Conservation (phyloP, 768 basidiomycete species). For the Lactifluus echinatus region DNA sequence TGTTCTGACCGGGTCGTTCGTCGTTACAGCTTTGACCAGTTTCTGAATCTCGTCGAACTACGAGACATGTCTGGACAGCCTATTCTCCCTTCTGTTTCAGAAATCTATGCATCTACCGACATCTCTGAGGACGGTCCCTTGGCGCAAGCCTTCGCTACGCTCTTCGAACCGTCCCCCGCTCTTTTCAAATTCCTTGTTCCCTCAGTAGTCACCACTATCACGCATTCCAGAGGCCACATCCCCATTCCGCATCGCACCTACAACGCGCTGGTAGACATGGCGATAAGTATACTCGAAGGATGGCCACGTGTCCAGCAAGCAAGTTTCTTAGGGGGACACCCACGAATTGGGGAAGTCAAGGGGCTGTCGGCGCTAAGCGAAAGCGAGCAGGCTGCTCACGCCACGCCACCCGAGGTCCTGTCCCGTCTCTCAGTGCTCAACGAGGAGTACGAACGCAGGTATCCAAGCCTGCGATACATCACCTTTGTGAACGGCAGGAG, state of each 20-base stretch:
- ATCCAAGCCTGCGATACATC: constrained; percentile 75
- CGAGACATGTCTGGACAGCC: constrained; percentile 5
- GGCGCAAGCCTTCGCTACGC: constrained; percentile 30
- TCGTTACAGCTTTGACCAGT: not conserved
- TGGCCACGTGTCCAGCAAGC: constrained; percentile 48
- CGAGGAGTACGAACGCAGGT: constrained; percentile 61
- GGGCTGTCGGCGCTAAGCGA: constrained; percentile 69
- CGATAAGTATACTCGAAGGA: constrained; percentile 38
- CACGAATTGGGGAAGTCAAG: constrained; percentile 78
- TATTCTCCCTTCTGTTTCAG: constrained; percentile 6
- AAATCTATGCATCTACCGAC: constrained; percentile 10
- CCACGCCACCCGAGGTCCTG: constrained; percentile 68
- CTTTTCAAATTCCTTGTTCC: constrained; percentile 68
- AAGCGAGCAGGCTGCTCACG: constrained; percentile 59
- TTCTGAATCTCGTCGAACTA: not conserved
- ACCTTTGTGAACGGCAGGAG: constrained; percentile 87
- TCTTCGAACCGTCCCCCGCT: constrained; percentile 32
- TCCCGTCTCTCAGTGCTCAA: constrained; percentile 69
- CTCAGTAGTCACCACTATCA: constrained; percentile 41
- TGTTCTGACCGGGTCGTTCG: not conserved
- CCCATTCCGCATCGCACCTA: constrained; percentile 31
- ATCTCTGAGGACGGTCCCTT: constrained; percentile 25
- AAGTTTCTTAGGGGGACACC: constrained; percentile 74
- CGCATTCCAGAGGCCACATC: constrained; percentile 2
- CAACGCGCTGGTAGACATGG: constrained; percentile 45